These are phyloP conservation scores for Podaxis sp. DNA, from an alignment of 768 basidiomycete species.

Conservation along the genomic window DNA sequence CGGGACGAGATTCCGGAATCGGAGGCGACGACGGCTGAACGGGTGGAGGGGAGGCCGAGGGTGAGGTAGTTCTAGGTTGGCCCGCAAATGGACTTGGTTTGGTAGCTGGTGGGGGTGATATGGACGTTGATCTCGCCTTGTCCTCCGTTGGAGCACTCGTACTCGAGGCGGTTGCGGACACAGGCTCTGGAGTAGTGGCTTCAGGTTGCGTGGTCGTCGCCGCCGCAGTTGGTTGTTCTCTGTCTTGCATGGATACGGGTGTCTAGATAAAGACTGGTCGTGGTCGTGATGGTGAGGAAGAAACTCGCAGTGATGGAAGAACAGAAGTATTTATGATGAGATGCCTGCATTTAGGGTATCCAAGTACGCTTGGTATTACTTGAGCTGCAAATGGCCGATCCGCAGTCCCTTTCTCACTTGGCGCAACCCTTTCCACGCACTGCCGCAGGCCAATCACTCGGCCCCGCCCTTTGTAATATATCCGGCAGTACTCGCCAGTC, in stretches of 20 bases:
- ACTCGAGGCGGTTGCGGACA: not conserved
- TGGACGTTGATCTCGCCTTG: not conserved
- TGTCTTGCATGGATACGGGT: slow-evolving; percentile 3
- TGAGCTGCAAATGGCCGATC: not conserved
- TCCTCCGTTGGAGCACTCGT: not conserved
- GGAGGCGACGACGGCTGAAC: not conserved
- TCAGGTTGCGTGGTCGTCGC: not conserved
- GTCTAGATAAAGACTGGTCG: not conserved
- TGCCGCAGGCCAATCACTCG: not conserved
- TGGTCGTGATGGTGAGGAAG: not conserved
- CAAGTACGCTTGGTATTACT: not conserved
- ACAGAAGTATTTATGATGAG: not conserved
- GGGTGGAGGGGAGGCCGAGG: not conserved
- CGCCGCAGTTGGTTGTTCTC: not conserved
- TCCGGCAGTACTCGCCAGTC: too few relatives aligned
- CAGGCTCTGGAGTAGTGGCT: not conserved
- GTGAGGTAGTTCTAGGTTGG: not conserved
- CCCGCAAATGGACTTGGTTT: not conserved
- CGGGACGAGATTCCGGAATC: not conserved
- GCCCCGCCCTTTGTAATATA: too few relatives aligned
- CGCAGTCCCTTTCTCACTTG: slow-evolving; percentile 1
- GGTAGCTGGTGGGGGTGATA: not conserved
- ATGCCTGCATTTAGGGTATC: not conserved
- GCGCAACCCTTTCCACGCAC: too few relatives aligned
- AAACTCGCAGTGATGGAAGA: slow-evolving; percentile 4